Conservation (phyloP, 179 eudicot genomes). For the Heliamphora pulchella region DNA sequence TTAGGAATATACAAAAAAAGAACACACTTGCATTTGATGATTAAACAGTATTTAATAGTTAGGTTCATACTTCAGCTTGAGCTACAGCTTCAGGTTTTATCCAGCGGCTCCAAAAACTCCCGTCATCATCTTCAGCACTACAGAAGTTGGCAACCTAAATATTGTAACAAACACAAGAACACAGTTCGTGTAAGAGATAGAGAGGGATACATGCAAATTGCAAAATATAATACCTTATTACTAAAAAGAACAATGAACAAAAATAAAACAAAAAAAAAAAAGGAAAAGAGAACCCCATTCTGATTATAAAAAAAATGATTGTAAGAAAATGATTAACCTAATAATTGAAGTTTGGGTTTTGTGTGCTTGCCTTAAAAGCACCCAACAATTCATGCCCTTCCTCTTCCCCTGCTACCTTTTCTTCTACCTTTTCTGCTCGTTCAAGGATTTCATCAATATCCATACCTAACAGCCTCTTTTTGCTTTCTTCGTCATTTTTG, state of each 20-base stretch:
- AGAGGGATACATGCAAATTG: neutral
- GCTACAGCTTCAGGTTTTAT: slow-evolving; percentile 84
- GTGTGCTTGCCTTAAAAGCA: slow-evolving; percentile 73
- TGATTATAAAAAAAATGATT: neutral
- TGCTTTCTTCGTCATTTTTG: slow-evolving; percentile 93
- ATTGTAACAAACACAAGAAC: neutral
- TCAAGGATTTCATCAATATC: slow-evolving; percentile 99
- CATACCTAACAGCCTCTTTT: slow-evolving; percentile 82
- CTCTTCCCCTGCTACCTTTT: slow-evolving; percentile 55
- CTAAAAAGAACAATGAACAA: neutral
- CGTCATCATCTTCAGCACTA: slow-evolving; percentile 95
- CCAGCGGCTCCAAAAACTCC: slow-evolving; percentile 99
- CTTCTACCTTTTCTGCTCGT: slow-evolving; percentile 98
- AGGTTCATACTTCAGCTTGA: slow-evolving; percentile 71
- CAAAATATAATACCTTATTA: neutral
- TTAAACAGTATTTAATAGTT: neutral
- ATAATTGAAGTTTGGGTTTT: too few relatives aligned
- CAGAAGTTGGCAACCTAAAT: slow-evolving; percentile 88
- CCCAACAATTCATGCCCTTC: slow-evolving; percentile 76
- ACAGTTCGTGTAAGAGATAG: neutral
- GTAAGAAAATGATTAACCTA: neutral
- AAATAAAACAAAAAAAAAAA: neutral
- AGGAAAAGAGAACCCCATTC: neutral
- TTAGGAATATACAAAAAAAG: neutral
- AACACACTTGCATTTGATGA: neutral